These are phyloP conservation scores for Rhytidiadelphus loreus DNA, from an alignment of 225 moss, liverwort and hornwort genomes.

Conservation along the genomic window DNA sequence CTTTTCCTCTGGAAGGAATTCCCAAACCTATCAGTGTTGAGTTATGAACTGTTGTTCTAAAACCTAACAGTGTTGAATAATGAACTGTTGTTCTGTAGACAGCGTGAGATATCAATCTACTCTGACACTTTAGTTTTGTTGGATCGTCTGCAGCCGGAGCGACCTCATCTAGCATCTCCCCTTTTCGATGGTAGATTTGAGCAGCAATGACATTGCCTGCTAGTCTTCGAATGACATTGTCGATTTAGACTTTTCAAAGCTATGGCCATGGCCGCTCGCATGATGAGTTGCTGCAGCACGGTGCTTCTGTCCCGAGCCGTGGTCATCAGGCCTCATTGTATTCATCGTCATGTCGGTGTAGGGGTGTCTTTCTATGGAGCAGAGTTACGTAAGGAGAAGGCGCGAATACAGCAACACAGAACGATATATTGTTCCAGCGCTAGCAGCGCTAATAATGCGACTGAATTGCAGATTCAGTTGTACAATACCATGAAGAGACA, in stretches of 20 bases:
- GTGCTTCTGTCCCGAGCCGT: conserved; percentile 2
- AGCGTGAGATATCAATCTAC: not conserved
- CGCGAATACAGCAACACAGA: not conserved
- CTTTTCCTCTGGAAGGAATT: not conserved
- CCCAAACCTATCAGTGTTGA: not conserved
- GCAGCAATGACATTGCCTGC: not conserved
- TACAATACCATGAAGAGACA: conserved; percentile 89
- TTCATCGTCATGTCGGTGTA: not conserved
- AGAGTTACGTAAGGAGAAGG: not conserved
- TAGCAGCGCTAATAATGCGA: not conserved
- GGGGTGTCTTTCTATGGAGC: not conserved
- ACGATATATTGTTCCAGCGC: conserved; percentile 3
- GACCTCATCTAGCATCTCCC: not conserved
- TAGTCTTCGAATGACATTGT: not conserved
- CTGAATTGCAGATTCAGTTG: conserved; percentile 45
- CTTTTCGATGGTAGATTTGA: not conserved
- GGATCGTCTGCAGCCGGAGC: not conserved
- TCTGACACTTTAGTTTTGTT: not conserved
- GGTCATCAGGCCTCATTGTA: not conserved
- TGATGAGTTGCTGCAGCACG: conserved; percentile 19
- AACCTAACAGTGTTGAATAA: not conserved
- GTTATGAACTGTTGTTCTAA: too few species aligned
- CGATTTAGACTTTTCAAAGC: not conserved
- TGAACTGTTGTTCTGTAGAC: not conserved
- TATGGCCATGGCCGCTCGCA: conserved; percentile 24